phyloP scores from a whole-genome alignment of 2,329 filamentous ascomycete genomes.

The Claviceps pusilla region DNA sequence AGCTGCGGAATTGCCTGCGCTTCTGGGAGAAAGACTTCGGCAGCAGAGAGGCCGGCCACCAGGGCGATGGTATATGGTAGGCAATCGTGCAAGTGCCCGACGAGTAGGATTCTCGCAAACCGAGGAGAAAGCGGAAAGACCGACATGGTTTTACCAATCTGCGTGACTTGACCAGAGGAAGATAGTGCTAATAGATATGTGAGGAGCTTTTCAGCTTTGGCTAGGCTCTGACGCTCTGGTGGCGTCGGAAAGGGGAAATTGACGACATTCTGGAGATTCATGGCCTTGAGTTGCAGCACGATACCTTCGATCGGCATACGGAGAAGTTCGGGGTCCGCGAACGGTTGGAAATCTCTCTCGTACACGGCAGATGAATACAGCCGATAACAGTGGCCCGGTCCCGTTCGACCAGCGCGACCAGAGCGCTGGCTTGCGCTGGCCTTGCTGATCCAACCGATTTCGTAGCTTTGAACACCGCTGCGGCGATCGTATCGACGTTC shows the following conservation, averaged over 20 bases:
- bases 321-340: slow-evolving; percentile 75
- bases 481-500: slow-evolving; percentile 77
- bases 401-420: slow-evolving; percentile 88
- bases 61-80: slow-evolving; percentile 75
- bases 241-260: slow-evolving; percentile 95
- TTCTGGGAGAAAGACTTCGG: slow-evolving; percentile 75
- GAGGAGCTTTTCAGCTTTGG: slow-evolving; percentile 73
- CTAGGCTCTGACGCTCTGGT: slow-evolving; percentile 60
- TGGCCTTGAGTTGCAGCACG: slow-evolving; percentile 84
- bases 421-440: slow-evolving; percentile 83
- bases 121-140: slow-evolving; percentile 81
- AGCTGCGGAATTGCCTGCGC: slow-evolving; percentile 54
- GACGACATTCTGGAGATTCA: slow-evolving; percentile 78
- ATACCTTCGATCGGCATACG: slow-evolving; percentile 86
- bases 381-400: slow-evolving; percentile 87
- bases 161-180: slow-evolving; percentile 57
- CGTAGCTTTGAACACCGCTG: slow-evolving; percentile 89
- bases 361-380: slow-evolving; percentile 91
- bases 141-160: slow-evolving; percentile 66
- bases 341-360: slow-evolving; percentile 74
- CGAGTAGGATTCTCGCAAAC: slow-evolving; percentile 80
- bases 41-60: slow-evolving; percentile 75
- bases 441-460: slow-evolving; percentile 94
- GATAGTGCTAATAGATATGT: slow-evolving; percentile 73
- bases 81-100: slow-evolving; percentile 70